Base-by-base conservation (phyloP, 345 rosid species). In the Excoecaria agallocha region DNA sequence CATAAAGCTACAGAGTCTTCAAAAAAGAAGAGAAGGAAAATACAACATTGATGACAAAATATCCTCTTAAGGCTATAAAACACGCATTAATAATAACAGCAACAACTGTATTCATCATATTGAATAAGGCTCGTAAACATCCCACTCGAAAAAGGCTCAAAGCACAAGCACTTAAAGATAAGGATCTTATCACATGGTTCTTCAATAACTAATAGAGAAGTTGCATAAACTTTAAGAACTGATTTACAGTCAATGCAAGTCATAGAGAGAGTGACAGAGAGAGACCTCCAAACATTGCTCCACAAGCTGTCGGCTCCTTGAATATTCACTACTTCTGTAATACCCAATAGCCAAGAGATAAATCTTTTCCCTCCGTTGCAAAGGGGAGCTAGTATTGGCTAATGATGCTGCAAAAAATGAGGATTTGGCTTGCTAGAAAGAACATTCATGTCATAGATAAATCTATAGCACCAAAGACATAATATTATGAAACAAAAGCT, bases 301-400 rank as follows among this genome's bases (percentile, higher is more conserved):
- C 76, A 88, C 80, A 46, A 92, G 85, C 77, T 86, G 85, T 55
- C 91, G 79, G 82, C 96, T 92, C 85, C 82, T 90, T 6, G 87
- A 76, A 84, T 85, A 89, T 1, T 90, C 86, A 68, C 93, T 92
- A 78, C 76, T 84, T 79, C 96, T 81, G 74, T 81, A 92, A 84
- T 85, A 84, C 70, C 97, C 97, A 77, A 92, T 90, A 51, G 89
- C 96, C 46, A 92, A 85, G 78, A 92, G 97, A 86, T 92, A 92
- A 73, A 90, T 74, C 78, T 90, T 90, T 85, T 92, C 96, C 68
- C 69, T 39, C 49, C 43, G 68, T 39, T 69, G 74, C 78, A 81
- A 69, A 17, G 84, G 80, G 7, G 93, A 71, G 71, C 80, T 85
- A 54, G 70, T 83, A 72, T 73, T 87, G 68, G 77, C 85, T 55